Evolutionary conservation across 2,329 filamentous ascomycete species (phyloP).

Genomic region (Phaeophleospora eucalypticola): DNA sequence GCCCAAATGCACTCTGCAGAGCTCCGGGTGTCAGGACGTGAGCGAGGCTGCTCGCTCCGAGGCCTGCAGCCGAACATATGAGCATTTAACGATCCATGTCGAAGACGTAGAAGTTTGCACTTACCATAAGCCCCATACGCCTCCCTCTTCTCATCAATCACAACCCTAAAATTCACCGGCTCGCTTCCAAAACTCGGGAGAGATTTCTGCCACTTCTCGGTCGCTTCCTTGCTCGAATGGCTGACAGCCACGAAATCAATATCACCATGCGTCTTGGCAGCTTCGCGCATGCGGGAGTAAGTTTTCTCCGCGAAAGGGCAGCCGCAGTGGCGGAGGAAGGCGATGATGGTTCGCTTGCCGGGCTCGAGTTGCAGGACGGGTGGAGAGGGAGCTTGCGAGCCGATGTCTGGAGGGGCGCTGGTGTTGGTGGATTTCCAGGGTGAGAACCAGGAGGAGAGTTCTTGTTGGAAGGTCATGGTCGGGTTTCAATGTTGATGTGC

Average conservation of each 20-base stretch:
- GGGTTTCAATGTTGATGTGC: not conserved
- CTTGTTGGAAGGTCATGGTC: conserved; percentile 25
- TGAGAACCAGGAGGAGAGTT: conserved; percentile 42
- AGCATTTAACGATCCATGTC: not conserved
- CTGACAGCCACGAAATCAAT: conserved; percentile 60
- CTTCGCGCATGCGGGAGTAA: conserved; percentile 49
- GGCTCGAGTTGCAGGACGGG: conserved; percentile 51
- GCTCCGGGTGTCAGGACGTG: conserved; percentile 58
- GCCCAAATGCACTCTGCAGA: conserved; percentile 54
- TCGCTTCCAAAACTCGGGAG: conserved; percentile 45
- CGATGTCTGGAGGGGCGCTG: conserved; percentile 44
- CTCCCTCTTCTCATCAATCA: conserved; percentile 30
- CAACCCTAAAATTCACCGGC: conserved; percentile 54
- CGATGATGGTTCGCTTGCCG: conserved; percentile 56
- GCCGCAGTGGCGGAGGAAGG: conserved; percentile 69
- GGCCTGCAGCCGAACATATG: conserved; percentile 45
- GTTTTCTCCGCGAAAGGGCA: conserved; percentile 60
- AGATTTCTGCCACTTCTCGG: conserved; percentile 54
- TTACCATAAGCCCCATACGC: conserved; percentile 3
- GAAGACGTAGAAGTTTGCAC: not conserved
- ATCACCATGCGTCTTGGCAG: conserved; percentile 49
- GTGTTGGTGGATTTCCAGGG: conserved; percentile 28
- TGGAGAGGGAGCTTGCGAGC: conserved; percentile 54
- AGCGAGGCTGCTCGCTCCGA: conserved; percentile 58
- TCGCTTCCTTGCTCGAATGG: conserved; percentile 52